Evolutionary conservation across 2,329 filamentous ascomycete genomes (phyloP).

Genomic region (Talaromyces sp.): DNA sequence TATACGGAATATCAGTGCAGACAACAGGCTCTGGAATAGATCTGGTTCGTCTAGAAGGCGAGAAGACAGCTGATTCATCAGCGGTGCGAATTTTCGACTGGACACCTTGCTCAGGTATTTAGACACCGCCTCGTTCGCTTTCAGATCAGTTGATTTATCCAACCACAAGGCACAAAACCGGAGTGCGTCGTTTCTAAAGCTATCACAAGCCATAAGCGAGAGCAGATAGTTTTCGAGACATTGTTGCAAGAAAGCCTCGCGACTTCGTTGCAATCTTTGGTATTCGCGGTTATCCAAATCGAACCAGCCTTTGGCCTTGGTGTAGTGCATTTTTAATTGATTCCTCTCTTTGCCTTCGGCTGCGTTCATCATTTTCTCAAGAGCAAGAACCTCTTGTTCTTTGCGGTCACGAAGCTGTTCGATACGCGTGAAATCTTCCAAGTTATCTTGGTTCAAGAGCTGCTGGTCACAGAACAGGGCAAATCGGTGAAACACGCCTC

Average conservation of each 20-base stretch:
- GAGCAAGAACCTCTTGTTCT: conserved; percentile 68
- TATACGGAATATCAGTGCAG: conserved; percentile 70
- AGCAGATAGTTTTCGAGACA: conserved; percentile 91
- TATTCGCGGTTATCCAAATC: conserved; percentile 86
- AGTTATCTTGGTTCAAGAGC: conserved; percentile 74
- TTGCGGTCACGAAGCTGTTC: conserved; percentile 75
- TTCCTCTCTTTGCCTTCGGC: conserved; percentile 48
- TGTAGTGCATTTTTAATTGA: conserved; percentile 55
- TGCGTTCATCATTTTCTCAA: conserved; percentile 54
- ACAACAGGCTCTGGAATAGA: conserved; percentile 70
- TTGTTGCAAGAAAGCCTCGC: conserved; percentile 76
- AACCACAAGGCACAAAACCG: conserved; percentile 94
- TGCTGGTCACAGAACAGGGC: conserved; percentile 94
- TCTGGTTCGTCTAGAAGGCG: conserved; percentile 66
- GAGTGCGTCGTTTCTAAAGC: conserved; percentile 81
- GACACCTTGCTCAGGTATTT: conserved; percentile 68
- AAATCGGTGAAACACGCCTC: conserved; percentile 89
- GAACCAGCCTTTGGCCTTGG: conserved; percentile 79
- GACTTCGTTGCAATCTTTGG: conserved; percentile 66
- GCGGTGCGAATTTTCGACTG: conserved; percentile 81
- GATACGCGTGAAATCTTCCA: conserved; percentile 78
- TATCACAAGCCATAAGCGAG: conserved; percentile 76
- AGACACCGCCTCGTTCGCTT: conserved; percentile 71
- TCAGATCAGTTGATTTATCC: conserved; percentile 69
- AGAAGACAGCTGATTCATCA: conserved; percentile 98